Percentiles rank a stretch among this genome's conserved stretches.
Evolutionary conservation across 2,329 filamentous ascomycete species (phyloP).

Genomic region (Coniochaeta sp.): DNA sequence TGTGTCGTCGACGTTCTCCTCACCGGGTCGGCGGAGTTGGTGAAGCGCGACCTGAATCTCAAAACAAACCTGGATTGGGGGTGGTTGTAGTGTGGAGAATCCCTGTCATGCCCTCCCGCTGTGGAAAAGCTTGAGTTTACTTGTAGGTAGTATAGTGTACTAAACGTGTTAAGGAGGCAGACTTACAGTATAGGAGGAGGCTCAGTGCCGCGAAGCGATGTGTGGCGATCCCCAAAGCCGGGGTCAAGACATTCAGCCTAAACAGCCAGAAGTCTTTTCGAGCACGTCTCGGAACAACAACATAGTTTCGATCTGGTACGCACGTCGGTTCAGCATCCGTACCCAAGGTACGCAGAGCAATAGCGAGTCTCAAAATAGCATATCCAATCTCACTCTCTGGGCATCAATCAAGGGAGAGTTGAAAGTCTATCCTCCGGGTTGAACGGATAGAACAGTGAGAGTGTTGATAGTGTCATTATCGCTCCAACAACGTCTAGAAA

Average conservation of each 20-base stretch:
- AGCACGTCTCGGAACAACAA: background rate
- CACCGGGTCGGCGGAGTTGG: background rate
- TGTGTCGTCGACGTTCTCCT: background rate
- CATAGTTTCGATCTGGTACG: background rate
- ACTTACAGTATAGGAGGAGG: background rate
- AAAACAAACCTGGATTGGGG: background rate
- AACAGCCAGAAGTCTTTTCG: background rate
- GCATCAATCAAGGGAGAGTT: background rate
- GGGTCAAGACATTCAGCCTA: background rate
- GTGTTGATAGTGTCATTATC: background rate
- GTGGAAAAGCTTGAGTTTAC: background rate
- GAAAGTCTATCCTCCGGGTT: background rate
- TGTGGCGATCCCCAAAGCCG: background rate
- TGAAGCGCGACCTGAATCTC: background rate
- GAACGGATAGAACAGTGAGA: background rate
- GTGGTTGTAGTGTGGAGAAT: background rate
- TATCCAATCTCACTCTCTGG: background rate
- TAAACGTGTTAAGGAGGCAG: too few relatives aligned
- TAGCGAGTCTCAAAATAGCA: background rate
- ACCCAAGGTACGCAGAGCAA: too few relatives aligned
- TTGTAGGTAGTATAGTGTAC: too few relatives aligned
- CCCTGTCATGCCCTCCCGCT: background rate
- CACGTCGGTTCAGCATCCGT: background rate
- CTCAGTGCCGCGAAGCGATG: background rate
- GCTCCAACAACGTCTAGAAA: background rate